phyloP scores from a whole-genome alignment of 2,329 filamentous ascomycete genomes.

The Exserohilum rostratum region DNA sequence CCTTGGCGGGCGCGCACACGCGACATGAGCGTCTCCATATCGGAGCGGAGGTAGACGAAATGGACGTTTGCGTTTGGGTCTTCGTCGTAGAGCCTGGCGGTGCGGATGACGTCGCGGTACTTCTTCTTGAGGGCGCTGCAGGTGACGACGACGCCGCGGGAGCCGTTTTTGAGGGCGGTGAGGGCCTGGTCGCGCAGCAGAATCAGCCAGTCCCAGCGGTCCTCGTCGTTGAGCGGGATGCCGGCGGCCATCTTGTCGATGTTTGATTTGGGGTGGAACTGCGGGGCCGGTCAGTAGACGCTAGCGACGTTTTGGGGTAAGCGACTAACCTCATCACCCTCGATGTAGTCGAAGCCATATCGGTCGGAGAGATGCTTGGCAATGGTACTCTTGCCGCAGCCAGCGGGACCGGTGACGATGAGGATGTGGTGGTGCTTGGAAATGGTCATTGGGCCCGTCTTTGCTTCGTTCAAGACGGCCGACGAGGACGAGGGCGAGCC shows the following conservation, averaged over 20 bases:
- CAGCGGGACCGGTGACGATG: constrained; percentile 60
- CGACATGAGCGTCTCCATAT: constrained; percentile 74
- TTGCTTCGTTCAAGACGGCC: constrained; percentile 19
- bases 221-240: constrained; percentile 84
- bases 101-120: constrained; percentile 76
- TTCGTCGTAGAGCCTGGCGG: constrained; percentile 56
- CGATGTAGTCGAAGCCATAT: constrained; percentile 55
- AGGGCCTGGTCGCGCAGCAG: constrained; percentile 55
- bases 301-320: background rate
- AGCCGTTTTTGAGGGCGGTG: constrained; percentile 40
- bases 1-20: constrained; percentile 76
- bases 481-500: constrained; percentile 32
- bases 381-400: constrained; percentile 61
- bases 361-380: constrained; percentile 53
- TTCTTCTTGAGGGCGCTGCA: constrained; percentile 97
- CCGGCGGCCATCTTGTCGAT: constrained; percentile 86
- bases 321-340: constrained; percentile 57
- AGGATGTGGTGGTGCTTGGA: constrained; percentile 55
- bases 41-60: constrained; percentile 88
- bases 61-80: constrained; percentile 65
- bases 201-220: constrained; percentile 95
- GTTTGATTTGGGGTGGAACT: constrained; percentile 59
- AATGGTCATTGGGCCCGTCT: constrained; percentile 33
- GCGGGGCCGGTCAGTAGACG: background rate
- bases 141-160: constrained; percentile 80